Percentiles rank a stretch among this genome's conserved stretches.
phyloP scores from a whole-genome alignment of 1,139 yeast genomes.

The Arxiozyma slooffiae region DNA sequence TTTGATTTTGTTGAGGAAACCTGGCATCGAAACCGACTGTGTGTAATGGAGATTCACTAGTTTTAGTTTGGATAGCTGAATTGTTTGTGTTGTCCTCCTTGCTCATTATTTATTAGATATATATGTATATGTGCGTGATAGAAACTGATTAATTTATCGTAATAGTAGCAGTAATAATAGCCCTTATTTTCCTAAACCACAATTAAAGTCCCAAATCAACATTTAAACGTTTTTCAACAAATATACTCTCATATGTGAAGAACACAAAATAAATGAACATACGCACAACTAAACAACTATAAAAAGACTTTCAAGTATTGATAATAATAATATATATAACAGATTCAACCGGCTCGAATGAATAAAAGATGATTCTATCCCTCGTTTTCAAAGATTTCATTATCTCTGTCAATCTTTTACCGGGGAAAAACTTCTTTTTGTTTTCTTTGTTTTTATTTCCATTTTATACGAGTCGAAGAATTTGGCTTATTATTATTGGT shows the following conservation, averaged over 20 bases:
- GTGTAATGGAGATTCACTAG: constrained; percentile 36
- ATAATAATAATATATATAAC: neutral
- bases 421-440: neutral
- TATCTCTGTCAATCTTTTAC: neutral
- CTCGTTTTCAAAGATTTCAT: neutral
- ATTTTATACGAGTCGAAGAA: neutral
- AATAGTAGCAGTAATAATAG: neutral
- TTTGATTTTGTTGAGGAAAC: constrained; percentile 94
- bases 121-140: neutral
- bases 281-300: neutral
- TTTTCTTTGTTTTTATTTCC: neutral
- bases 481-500: neutral
- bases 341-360: neutral
- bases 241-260: too few species aligned
- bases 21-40: constrained; percentile 88
- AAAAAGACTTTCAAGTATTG: neutral
- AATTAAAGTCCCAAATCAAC: too few species aligned
- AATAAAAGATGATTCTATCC: neutral
- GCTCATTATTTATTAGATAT: neutral
- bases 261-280: neutral
- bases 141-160: neutral
- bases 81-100: neutral
- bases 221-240: too few species aligned
- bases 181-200: neutral
- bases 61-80: neutral